Evolutionary conservation across 1,139 yeast genomes (phyloP).

Genomic region (Kurtzmaniella quercitrusa): DNA sequence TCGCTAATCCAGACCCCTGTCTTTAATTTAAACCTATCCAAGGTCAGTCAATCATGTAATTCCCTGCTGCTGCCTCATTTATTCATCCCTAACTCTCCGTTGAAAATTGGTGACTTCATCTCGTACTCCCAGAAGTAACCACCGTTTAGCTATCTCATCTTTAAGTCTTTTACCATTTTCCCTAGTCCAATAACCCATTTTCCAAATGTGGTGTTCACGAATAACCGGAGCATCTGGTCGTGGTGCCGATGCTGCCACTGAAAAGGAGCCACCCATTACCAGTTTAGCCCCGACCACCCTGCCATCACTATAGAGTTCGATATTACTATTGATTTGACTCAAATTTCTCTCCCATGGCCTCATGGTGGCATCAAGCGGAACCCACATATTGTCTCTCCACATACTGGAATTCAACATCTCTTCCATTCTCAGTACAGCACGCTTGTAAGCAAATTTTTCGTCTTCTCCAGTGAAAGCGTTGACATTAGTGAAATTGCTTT

Average conservation of each 20-base stretch:
- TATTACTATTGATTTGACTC: background rate
- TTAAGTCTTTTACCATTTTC: conserved; percentile 44
- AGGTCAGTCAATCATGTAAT: too few relatives aligned
- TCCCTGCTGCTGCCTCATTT: too few relatives aligned
- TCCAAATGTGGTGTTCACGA: conserved; percentile 53
- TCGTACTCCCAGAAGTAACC: conserved; percentile 29
- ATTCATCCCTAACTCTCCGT: conserved; percentile 1
- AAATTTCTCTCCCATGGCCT: conserved; percentile 55
- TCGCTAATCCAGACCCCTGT: too few relatives aligned
- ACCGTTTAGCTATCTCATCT: conserved; percentile 49
- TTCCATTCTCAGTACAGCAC: conserved; percentile 65
- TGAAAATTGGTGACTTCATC: background rate
- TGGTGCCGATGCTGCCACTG: conserved; percentile 6
- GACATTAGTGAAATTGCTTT: conserved; percentile 41
- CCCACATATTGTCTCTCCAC: conserved; percentile 56
- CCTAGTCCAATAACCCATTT: conserved; percentile 56
- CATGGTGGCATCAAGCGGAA: conserved; percentile 49
- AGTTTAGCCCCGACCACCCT: conserved; percentile 9
- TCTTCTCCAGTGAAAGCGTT: conserved; percentile 73
- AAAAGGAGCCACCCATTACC: conserved; percentile 7
- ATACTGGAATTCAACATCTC: conserved; percentile 60
- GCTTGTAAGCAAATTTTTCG: conserved; percentile 67
- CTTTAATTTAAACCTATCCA: too few relatives aligned
- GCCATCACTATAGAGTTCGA: conserved; percentile 5
- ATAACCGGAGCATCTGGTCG: conserved; percentile 7